phyloP scores from a whole-genome alignment of 2,329 filamentous ascomycete genomes.

The Huntiella savannae region DNA sequence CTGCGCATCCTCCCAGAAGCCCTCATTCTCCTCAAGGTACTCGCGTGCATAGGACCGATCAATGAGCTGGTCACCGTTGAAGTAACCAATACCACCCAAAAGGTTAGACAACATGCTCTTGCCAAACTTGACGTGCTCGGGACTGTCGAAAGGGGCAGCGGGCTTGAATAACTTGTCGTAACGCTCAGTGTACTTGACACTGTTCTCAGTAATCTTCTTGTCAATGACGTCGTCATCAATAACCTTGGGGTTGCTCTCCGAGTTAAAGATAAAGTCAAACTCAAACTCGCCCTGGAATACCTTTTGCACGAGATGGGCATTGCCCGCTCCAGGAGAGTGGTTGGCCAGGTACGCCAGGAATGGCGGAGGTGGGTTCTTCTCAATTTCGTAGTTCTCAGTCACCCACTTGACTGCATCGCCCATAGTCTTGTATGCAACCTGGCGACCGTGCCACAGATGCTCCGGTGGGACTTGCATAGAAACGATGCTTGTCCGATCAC shows the following conservation, averaged over 20 bases:
- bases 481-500: slow-evolving; percentile 57
- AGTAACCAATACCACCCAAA: slow-evolving; percentile 86
- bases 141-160: slow-evolving; percentile 53
- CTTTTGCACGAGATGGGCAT: slow-evolving; percentile 78
- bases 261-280: slow-evolving; percentile 72
- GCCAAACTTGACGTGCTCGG: slow-evolving; percentile 60
- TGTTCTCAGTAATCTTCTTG: slow-evolving; percentile 45
- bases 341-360: slow-evolving; percentile 68
- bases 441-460: slow-evolving; percentile 70
- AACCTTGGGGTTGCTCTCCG: slow-evolving; percentile 43
- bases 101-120: slow-evolving; percentile 89
- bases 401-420: slow-evolving; percentile 31
- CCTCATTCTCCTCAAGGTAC: slow-evolving; percentile 87
- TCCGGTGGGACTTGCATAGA: slow-evolving; percentile 49
- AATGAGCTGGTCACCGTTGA: slow-evolving; percentile 71
- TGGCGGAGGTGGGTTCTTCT: slow-evolving; percentile 60
- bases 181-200: slow-evolving; percentile 50
- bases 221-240: slow-evolving; percentile 45
- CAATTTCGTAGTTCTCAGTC: slow-evolving; percentile 28
- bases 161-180: slow-evolving; percentile 54
- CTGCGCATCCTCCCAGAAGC: slow-evolving; percentile 84
- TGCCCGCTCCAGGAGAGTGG: slow-evolving; percentile 51
- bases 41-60: slow-evolving; percentile 83
- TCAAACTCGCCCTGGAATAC: slow-evolving; percentile 78
- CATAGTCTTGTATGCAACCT: slow-evolving; percentile 34